Percentiles rank a stretch among this genome's conserved stretches.
phyloP scores from a whole-genome alignment of 352 stramenopile genomes.

The Blastocystis sp. region DNA sequence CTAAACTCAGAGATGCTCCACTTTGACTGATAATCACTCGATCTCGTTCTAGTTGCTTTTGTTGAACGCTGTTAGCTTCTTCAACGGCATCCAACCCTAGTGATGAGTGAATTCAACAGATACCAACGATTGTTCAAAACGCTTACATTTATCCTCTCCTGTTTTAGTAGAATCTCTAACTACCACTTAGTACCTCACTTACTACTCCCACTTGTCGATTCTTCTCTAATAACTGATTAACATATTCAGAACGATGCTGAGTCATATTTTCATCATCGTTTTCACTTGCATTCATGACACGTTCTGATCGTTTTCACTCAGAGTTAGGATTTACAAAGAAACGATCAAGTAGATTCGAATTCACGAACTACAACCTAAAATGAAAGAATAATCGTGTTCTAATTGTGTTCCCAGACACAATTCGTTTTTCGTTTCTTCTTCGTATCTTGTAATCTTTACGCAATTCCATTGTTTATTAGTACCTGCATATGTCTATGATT shows the following conservation, averaged over 20 bases:
- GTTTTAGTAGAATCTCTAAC: constrained; percentile 44
- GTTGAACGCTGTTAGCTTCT: constrained; percentile 4
- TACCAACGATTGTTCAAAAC: constrained; percentile 47
- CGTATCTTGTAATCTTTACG: not conserved
- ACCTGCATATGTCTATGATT: too few relatives aligned
- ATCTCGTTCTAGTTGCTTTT: not conserved
- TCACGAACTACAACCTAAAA: not conserved
- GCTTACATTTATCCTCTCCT: constrained; percentile 54
- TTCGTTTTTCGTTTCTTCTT: not conserved
- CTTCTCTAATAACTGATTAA: constrained; percentile 40
- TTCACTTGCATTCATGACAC: constrained; percentile 8
- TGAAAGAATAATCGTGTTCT: not conserved
- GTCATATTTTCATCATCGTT: constrained; percentile 61
- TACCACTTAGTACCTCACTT: not conserved
- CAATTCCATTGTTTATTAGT: too few relatives aligned
- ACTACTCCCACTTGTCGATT: constrained; percentile 15
- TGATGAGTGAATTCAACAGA: not conserved
- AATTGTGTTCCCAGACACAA: constrained; percentile 32
- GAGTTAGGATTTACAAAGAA: not conserved
- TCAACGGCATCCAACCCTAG: constrained; percentile 35
- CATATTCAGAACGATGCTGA: constrained; percentile 48
- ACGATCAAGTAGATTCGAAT: not conserved
- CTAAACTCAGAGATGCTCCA: constrained; percentile 3
- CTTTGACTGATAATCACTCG: constrained; percentile 41
- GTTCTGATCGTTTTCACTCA: not conserved